Evolutionary conservation across 208 protist species (phyloP), one percentile per base, ranked within the genome.

Genomic region (Trypanosoma mega): DNA sequence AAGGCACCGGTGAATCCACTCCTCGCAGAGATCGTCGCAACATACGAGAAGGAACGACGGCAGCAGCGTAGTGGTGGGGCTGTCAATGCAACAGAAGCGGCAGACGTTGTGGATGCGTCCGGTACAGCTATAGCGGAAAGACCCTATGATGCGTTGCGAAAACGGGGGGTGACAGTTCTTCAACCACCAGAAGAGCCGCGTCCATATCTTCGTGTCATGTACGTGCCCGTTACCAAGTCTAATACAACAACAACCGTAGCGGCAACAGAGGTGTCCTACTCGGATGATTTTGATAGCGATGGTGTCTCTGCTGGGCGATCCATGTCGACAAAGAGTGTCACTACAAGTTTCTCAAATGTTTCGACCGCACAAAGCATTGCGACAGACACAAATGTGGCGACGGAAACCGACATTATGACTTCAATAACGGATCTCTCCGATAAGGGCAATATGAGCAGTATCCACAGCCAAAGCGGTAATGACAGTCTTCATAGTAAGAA

Each of bases 201-300:
- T n/a, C 72, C 79, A n/a, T 86, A 90, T 53, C 9, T 41, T 0
- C 70, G 74, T 29, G 56, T 85, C 3, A 68, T 69, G 46, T 87
- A 82, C 53, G 72, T 85, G 1, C 58, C 61, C 29, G 59, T 70
- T 51, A 36, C 43, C 26, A 0, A 11, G 26, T 43, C 44, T 33
- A 18, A 27, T 27, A 23, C n/a, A 20, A 8, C 44, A 20, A 33
- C 30, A 21, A 18, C 26, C 14, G 55, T 36, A 39, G 31, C 27
- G n/a, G 11, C 46, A 18, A 52, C 52, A 26, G 37, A 33, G 0
- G 27, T 24, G 16, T 62, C 52, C 2, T 74, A 74, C 34, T 48
- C 58, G 31, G 39, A 65, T 5, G 53, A 63, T 37, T 65, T 68
- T 20, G 24, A 55, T 8, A 55, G 47, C 24, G 47, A 26, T 47